These are phyloP conservation scores for Aspergillus ustus DNA, from an alignment of 2,329 filamentous ascomycete genomes.

Conservation along the genomic window DNA sequence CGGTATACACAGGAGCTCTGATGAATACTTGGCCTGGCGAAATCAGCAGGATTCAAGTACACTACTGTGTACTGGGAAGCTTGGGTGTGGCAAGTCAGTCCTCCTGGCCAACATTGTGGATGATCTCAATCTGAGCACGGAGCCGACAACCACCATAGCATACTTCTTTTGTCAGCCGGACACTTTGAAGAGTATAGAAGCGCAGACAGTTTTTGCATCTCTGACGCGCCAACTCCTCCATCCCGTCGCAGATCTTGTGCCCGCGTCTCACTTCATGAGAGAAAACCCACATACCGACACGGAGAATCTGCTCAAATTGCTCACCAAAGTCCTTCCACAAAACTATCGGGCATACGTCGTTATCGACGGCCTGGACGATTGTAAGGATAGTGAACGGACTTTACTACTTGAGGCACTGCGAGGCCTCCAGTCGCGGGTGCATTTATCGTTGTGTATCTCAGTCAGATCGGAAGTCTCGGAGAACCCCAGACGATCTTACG, in stretches of 20 bases:
- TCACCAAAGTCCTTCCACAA: neutral
- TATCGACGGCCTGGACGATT: neutral
- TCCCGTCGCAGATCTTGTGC: neutral
- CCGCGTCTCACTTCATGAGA: neutral
- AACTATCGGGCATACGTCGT: neutral
- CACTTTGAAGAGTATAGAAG: neutral
- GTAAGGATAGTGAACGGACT: neutral
- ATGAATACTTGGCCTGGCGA: neutral
- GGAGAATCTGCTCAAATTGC: neutral
- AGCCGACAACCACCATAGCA: neutral
- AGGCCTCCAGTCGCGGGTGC: too few relatives aligned
- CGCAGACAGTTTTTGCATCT: neutral
- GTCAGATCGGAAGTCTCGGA: too few relatives aligned
- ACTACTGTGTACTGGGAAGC: neutral
- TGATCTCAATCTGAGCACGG: neutral
- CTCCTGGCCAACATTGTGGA: conserved; percentile 4
- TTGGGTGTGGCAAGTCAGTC: neutral
- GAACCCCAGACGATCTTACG: too few relatives aligned
- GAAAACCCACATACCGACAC: neutral
- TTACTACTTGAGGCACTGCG: too few relatives aligned
- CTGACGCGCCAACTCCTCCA: neutral
- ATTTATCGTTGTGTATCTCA: too few relatives aligned
- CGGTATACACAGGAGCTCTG: neutral
- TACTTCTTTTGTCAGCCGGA: conserved; percentile 5
- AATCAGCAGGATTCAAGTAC: neutral